Evolutionary conservation across 2,329 filamentous ascomycete genomes (phyloP), one percentile per base, ranked within the genome.

Genomic region (Thyridium curvatum): DNA sequence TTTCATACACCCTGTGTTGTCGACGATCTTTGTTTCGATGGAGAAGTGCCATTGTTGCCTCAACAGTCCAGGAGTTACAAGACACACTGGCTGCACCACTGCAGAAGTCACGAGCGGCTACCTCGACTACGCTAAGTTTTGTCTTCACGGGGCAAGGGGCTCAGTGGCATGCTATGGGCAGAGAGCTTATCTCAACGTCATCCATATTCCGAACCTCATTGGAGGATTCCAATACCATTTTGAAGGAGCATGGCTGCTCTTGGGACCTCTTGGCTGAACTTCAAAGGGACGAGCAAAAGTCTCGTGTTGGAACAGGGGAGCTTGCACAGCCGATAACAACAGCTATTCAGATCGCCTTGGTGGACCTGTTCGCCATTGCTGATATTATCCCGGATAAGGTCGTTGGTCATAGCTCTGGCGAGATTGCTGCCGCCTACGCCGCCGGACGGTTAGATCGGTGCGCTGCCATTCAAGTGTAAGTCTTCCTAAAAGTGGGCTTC

Each of bases 351-450:
- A 38, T 64, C 8, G 60, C 52, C 0, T 44, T 65, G 3, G 49
- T 64, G 2, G 54, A 60, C 12, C 50, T 64, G 1, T 39, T 64
- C 1, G 34, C 39, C 12, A 50, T 43, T 4, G 53, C 54, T 26
- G 50, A 46, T 4, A 33, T 62, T 4, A 30, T 39, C 3, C 56
- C 58, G 0, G 41, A 39, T 0, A 53, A 51, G 0, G 58, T 62
- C 0, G 39, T 60, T 1, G 59, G 61, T 1, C 60, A 63, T 36
- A 64, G 60, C 0, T 56, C 52, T 0, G 61, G 61, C 7, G 62
- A 65, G 30, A 61, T 64, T 29, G 61, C 60, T 1, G 61, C 61
- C 3, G 61, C 59, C n/a, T 64, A 56, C 36, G 51, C 58, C 0
- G 42, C 48, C 12, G 53, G 55, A 26, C n/a, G n/a, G n/a, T n/a